A percentile compares a stretch with the other conserved stretches of the same genome.
Conservation (phyloP, 345 rosid species). For the Rhodamnia argentea region DNA sequence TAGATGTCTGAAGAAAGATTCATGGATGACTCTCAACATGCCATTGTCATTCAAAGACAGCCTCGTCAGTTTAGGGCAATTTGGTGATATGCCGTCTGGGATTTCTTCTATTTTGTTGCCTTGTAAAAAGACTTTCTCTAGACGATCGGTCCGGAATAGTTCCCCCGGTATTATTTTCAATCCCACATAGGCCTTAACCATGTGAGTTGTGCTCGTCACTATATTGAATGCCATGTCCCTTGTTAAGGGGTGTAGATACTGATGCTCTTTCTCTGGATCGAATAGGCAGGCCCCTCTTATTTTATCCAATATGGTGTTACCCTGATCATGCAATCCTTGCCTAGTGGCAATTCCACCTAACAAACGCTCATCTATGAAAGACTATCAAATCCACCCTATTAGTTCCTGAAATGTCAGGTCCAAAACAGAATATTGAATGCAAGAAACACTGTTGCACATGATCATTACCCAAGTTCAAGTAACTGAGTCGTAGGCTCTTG, state of each 20-base stretch:
- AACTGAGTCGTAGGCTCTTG: slow-evolving; percentile 3
- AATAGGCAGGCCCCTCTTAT: slow-evolving; percentile 5
- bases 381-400: background rate
- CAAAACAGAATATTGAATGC: slow-evolving; percentile 10
- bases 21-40: background rate
- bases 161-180: background rate
- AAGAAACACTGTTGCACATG: slow-evolving; percentile 13
- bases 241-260: slow-evolving; percentile 5
- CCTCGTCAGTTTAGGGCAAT: background rate
- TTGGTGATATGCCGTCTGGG: background rate
- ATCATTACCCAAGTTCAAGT: background rate
- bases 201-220: background rate
- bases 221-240: slow-evolving; percentile 16
- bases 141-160: background rate
- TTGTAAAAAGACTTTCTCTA: slow-evolving; percentile 5
- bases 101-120: background rate
- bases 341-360: background rate
- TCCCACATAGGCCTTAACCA: background rate
- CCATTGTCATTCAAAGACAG: background rate
- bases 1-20: background rate
- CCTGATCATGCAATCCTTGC: background rate
- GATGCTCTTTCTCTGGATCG: background rate
- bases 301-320: slow-evolving; percentile 3
- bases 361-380: slow-evolving; percentile 8
- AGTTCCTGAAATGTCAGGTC: background rate